These are phyloP conservation scores for Leccinum aurantiacum DNA, from an alignment of 768 basidiomycete species.

Conservation along the genomic window DNA sequence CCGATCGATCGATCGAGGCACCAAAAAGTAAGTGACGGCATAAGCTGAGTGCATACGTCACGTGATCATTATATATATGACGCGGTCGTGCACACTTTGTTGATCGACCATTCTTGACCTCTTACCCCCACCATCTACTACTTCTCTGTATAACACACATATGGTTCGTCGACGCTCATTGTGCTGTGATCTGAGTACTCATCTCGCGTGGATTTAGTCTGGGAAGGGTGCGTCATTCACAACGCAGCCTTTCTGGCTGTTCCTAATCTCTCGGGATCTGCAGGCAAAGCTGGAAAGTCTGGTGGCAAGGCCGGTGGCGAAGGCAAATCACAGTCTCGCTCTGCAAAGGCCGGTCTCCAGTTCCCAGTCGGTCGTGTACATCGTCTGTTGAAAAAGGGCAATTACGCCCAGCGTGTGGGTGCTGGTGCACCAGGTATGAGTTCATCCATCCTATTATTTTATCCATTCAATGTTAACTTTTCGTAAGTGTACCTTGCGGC, in stretches of 20 bases:
- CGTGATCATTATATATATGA: slow-evolving; percentile 37
- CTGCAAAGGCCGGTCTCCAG: slow-evolving; percentile 73
- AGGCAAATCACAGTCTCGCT: slow-evolving; percentile 65
- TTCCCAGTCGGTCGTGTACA: slow-evolving; percentile 94
- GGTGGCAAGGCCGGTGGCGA: slow-evolving; percentile 51
- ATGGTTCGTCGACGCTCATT: slow-evolving; percentile 25
- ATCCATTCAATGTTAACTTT: not conserved
- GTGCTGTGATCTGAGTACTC: not conserved
- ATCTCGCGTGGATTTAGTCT: slow-evolving; percentile 23
- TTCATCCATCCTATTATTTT: slow-evolving; percentile 9
- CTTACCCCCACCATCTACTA: slow-evolving; percentile 26
- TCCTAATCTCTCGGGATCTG: slow-evolving; percentile 11
- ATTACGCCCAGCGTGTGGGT: slow-evolving; percentile 86
- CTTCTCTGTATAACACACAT: slow-evolving; percentile 22
- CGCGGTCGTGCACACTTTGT: slow-evolving; percentile 32
- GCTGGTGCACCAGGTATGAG: slow-evolving; percentile 79
- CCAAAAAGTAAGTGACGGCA: too few species aligned
- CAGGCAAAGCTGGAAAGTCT: slow-evolving; percentile 51
- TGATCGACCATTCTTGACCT: slow-evolving; percentile 32
- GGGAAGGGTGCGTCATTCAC: slow-evolving; percentile 30
- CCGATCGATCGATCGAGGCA: too few species aligned
- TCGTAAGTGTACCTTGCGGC: slow-evolving; percentile 80
- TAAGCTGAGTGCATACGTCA: slow-evolving; percentile 15
- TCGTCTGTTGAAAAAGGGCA: slow-evolving; percentile 83
- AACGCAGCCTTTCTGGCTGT: not conserved